A percentile compares a stretch with the other conserved stretches of the same genome.
Conservation (phyloP, 495 filamentous ascomycete genomes). For the Polyplosphaeria fusca region DNA sequence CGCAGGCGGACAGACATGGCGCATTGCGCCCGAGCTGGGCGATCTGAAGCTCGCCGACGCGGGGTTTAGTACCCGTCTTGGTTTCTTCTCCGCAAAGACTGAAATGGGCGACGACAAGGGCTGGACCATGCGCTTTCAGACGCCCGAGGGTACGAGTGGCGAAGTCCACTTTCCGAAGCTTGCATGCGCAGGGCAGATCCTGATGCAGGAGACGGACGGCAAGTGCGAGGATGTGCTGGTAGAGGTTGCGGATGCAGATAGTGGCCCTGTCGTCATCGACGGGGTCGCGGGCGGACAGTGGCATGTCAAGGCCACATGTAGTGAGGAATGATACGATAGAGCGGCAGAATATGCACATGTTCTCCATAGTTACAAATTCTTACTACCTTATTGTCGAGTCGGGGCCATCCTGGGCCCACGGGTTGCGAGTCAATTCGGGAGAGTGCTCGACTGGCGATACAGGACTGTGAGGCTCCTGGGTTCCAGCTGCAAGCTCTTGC, state of each 20-base stretch:
- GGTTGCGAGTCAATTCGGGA: neutral
- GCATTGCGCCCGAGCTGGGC: conserved; percentile 51
- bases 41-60: conserved; percentile 52
- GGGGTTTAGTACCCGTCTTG: conserved; percentile 55
- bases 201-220: conserved; percentile 19
- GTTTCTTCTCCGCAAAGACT: conserved; percentile 48
- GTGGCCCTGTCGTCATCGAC: neutral
- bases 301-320: neutral
- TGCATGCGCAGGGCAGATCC: conserved; percentile 21
- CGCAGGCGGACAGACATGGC: conserved; percentile 51
- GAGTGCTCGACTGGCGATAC: neutral
- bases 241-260: conserved; percentile 15
- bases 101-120: conserved; percentile 41
- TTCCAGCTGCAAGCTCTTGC: neutral
- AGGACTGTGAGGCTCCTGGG: neutral
- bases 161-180: conserved; percentile 33
- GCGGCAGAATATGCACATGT: no score
- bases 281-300: conserved; percentile 11
- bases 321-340: no score
- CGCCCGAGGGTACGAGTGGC: conserved; percentile 50
- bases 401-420: neutral
- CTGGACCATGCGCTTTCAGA: conserved; percentile 39
- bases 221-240: conserved; percentile 36
- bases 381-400: no score
- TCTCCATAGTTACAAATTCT: no score